A percentile compares a stretch with the other conserved stretches of the same genome.
These are phyloP conservation scores for Penicillium taxi DNA, from an alignment of 495 filamentous ascomycete species.

Conservation along the genomic window DNA sequence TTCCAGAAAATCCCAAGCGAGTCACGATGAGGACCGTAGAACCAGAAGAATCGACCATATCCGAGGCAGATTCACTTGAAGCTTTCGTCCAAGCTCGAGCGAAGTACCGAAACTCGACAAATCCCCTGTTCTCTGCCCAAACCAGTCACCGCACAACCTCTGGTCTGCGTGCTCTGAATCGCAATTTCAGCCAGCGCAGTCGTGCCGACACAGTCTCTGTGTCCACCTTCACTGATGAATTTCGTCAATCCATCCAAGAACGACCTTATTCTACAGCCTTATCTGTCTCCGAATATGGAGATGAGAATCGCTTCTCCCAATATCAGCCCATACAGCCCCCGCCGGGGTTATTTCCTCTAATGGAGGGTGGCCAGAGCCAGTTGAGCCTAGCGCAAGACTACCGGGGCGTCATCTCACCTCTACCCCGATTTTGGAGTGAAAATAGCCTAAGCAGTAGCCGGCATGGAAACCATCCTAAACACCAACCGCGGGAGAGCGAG, in stretches of 20 bases:
- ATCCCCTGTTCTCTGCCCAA: slow-evolving; percentile 37
- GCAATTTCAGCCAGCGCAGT: slow-evolving; percentile 31
- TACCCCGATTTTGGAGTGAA: slow-evolving; percentile 39
- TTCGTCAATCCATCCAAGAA: slow-evolving; percentile 25
- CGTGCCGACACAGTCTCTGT: slow-evolving; percentile 34
- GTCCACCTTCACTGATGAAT: slow-evolving; percentile 30
- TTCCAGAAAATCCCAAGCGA: slow-evolving; percentile 27
- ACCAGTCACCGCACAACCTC: slow-evolving; percentile 29
- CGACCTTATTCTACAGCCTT: slow-evolving; percentile 33
- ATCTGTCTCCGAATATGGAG: slow-evolving; percentile 35
- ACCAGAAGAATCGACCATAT: slow-evolving; percentile 27
- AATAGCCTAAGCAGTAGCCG: slow-evolving; percentile 25
- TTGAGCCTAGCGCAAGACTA: slow-evolving; percentile 38
- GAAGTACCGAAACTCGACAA: slow-evolving; percentile 37
- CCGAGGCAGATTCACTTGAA: slow-evolving; percentile 38
- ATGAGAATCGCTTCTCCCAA: slow-evolving; percentile 28
- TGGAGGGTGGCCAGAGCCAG: slow-evolving; percentile 25
- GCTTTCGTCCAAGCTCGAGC: slow-evolving; percentile 40
- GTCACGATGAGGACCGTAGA: slow-evolving; percentile 31
- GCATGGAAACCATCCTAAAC: slow-evolving; percentile 13
- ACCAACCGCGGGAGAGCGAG: slow-evolving; percentile 4
- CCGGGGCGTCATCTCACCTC: slow-evolving; percentile 34
- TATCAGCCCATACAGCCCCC: slow-evolving; percentile 21
- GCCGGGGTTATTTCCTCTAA: slow-evolving; percentile 19
- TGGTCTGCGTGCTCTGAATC: slow-evolving; percentile 29